Evolutionary conservation across 2,329 filamentous ascomycete species (phyloP).

Genomic region (Cytospora piceae): DNA sequence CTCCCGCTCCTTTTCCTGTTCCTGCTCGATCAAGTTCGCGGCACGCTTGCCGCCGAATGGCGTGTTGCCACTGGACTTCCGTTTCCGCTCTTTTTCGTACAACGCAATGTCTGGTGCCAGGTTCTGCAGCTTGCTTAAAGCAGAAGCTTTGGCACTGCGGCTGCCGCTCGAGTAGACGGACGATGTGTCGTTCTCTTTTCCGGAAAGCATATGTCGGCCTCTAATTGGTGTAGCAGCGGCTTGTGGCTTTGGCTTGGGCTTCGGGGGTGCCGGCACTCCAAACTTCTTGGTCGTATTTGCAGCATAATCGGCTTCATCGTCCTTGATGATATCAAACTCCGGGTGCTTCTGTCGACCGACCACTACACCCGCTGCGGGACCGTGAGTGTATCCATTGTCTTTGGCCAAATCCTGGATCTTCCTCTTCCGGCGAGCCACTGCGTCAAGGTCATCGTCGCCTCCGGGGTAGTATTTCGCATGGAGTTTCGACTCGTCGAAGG

Average conservation of each 20-base stretch:
- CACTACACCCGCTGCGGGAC: conserved; percentile 52
- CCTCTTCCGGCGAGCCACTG: conserved; percentile 51
- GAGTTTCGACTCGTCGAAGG: conserved; percentile 67
- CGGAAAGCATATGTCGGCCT: conserved; percentile 54
- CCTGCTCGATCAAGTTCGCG: conserved; percentile 60
- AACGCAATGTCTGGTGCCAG: conserved; percentile 83
- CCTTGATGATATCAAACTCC: conserved; percentile 50
- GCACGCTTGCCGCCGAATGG: conserved; percentile 68
- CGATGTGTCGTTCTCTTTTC: conserved; percentile 85
- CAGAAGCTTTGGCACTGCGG: conserved; percentile 86
- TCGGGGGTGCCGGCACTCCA: conserved; percentile 38
- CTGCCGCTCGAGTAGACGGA: conserved; percentile 68
- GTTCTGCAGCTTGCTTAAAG: conserved; percentile 74
- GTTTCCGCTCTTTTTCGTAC: conserved; percentile 93
- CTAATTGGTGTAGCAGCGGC: conserved; percentile 46
- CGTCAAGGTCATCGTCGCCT: conserved; percentile 50
- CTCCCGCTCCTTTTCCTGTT: conserved; percentile 41
- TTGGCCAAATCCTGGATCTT: conserved; percentile 55
- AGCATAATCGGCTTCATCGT: conserved; percentile 44
- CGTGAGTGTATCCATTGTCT: conserved; percentile 53
- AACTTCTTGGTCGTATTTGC: conserved; percentile 40
- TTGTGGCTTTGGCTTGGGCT: conserved; percentile 26
- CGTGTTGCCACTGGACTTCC: conserved; percentile 54
- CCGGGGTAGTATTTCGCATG: conserved; percentile 72
- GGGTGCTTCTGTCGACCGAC: conserved; percentile 46